Conservation (phyloP, 2,329 filamentous ascomycete species). For the Macrophomina phaseolina region DNA sequence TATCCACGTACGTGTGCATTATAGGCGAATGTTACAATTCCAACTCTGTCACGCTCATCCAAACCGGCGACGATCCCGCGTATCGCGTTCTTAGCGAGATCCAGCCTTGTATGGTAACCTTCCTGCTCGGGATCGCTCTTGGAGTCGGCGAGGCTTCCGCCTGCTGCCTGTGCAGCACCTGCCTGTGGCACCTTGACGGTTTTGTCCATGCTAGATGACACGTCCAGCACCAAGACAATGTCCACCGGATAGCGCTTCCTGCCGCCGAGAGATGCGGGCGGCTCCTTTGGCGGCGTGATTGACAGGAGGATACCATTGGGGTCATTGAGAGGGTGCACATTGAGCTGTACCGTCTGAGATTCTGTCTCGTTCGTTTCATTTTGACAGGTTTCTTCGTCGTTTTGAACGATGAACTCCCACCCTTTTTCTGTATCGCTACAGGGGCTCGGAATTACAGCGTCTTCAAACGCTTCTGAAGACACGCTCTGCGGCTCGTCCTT, state of each 20-base stretch:
- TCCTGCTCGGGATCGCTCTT: conserved; percentile 47
- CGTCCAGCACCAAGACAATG: conserved; percentile 67
- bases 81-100: conserved; percentile 66
- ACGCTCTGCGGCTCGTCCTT: neutral
- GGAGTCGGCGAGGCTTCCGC: neutral
- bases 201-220: conserved; percentile 62
- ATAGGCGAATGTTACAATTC: conserved; percentile 62
- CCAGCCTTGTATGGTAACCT: conserved; percentile 60
- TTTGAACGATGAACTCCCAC: neutral
- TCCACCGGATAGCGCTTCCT: conserved; percentile 57
- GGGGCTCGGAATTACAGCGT: neutral
- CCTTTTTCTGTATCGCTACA: neutral
- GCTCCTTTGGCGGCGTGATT: conserved; percentile 52
- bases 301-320: conserved; percentile 53
- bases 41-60: conserved; percentile 60
- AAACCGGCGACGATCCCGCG: conserved; percentile 64
- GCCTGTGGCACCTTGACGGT: conserved; percentile 54
- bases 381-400: neutral
- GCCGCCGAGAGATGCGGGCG: conserved; percentile 31
- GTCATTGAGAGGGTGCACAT: conserved; percentile 28
- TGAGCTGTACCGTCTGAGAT: neutral
- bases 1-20: conserved; percentile 41
- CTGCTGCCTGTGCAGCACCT: conserved; percentile 28
- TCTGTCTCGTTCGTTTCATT: neutral
- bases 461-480: neutral